Evolutionary conservation across 2,329 filamentous ascomycete genomes (phyloP).

Genomic region (Hypoxylon sp.): DNA sequence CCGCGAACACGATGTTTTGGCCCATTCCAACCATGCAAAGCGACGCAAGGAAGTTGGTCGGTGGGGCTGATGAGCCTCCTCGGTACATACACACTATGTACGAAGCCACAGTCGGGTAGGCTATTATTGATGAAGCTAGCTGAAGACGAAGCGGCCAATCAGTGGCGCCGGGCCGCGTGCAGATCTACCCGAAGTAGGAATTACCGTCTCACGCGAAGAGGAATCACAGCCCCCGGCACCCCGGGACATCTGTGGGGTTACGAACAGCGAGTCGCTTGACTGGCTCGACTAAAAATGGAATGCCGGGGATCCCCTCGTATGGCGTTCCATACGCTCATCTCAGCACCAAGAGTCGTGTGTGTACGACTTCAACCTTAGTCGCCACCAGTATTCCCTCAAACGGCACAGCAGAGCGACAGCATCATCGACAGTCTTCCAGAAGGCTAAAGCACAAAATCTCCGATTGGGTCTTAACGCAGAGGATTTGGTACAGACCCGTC

Average conservation of each 20-base stretch:
- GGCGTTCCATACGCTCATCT: slow-evolving; percentile 27
- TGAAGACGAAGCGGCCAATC: slow-evolving; percentile 39
- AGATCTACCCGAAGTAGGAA: slow-evolving; percentile 39
- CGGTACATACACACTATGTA: too few species aligned
- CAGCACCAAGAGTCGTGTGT: slow-evolving; percentile 23
- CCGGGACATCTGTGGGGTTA: slow-evolving; percentile 33
- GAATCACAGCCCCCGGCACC: slow-evolving; percentile 20
- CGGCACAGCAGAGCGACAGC: background rate
- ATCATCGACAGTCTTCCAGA: background rate
- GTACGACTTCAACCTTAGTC: slow-evolving; percentile 1
- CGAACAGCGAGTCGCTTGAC: slow-evolving; percentile 11
- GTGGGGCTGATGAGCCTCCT: slow-evolving; percentile 15
- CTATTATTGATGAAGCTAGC: slow-evolving; percentile 28
- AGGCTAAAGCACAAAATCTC: slow-evolving; percentile 6
- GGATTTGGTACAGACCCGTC: slow-evolving; percentile 7
- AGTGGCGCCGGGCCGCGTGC: slow-evolving; percentile 8
- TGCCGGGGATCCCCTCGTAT: slow-evolving; percentile 28
- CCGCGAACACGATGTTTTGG: slow-evolving; percentile 34
- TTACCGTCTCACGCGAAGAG: slow-evolving; percentile 24
- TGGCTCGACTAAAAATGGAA: slow-evolving; percentile 35
- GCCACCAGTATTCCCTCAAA: background rate
- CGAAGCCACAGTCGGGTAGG: slow-evolving; percentile 22
- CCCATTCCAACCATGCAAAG: slow-evolving; percentile 26
- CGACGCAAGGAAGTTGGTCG: slow-evolving; percentile 25
- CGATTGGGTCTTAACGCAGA: slow-evolving; percentile 29